Evolutionary conservation across 345 rosid species (phyloP).

Genomic region (Trapa bicornis): DNA sequence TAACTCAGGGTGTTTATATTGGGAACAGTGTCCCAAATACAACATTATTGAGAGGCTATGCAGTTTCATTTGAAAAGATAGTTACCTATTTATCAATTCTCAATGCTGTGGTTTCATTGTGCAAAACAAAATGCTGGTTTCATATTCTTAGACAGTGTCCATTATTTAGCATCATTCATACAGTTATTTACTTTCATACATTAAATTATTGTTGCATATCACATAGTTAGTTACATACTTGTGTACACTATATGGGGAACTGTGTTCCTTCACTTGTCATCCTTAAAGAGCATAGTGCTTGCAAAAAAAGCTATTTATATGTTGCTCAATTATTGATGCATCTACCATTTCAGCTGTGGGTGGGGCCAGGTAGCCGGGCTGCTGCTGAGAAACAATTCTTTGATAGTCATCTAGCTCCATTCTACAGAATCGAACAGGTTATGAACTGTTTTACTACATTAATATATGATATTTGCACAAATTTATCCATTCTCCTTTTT

Average conservation of each 20-base stretch:
- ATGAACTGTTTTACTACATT: not conserved
- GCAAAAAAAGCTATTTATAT: not conserved
- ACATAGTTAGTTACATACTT: too few species aligned
- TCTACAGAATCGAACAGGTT: conserved; percentile 97
- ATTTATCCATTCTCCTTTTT: not conserved
- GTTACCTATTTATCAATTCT: too few species aligned
- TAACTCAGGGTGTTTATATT: too few species aligned
- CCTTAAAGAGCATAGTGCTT: not conserved
- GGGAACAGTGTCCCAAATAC: too few species aligned
- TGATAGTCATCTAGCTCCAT: conserved; percentile 84
- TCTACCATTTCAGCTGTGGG: conserved; percentile 73
- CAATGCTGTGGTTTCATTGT: too few species aligned
- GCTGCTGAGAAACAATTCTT: conserved; percentile 84
- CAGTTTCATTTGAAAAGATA: too few species aligned
- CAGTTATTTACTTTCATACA: too few species aligned
- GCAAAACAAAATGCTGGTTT: too few species aligned
- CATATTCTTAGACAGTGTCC: too few species aligned
- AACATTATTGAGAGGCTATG: too few species aligned
- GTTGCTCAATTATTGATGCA: conserved; percentile 2
- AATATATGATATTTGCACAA: not conserved
- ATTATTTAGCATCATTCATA: too few species aligned
- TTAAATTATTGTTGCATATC: too few species aligned
- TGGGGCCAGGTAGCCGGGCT: conserved; percentile 88
- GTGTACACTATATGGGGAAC: not conserved
- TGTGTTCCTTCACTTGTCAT: not conserved